Percentiles rank a stretch among this genome's conserved stretches.
Evolutionary conservation across 2,329 filamentous ascomycete species (phyloP).

Genomic region (Grosmannia serpens): DNA sequence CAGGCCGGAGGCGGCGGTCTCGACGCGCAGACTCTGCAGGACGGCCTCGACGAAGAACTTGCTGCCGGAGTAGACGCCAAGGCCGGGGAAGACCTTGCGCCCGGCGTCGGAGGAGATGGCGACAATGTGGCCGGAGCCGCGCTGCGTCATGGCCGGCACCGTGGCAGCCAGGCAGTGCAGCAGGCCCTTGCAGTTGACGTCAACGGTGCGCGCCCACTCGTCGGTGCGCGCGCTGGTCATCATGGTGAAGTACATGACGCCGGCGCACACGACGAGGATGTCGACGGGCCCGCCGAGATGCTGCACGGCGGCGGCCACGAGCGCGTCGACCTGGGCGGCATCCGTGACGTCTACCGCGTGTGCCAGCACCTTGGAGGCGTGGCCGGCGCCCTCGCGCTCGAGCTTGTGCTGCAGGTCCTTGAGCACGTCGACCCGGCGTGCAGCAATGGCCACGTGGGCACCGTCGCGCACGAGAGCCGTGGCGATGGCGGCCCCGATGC

Average conservation of each 20-base stretch:
- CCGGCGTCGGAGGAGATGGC: constrained; percentile 75
- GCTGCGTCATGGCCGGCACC: constrained; percentile 59
- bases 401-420: constrained; percentile 55
- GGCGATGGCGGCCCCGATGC: constrained; percentile 67
- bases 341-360: constrained; percentile 64
- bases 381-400: constrained; percentile 16
- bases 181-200: constrained; percentile 78
- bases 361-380: constrained; percentile 52
- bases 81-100: constrained; percentile 68
- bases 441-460: constrained; percentile 59
- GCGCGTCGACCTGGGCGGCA: constrained; percentile 51
- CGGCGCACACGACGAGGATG: constrained; percentile 68
- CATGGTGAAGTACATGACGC: constrained; percentile 84
- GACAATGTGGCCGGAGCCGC: constrained; percentile 60
- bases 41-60: constrained; percentile 82
- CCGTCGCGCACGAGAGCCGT: constrained; percentile 58
- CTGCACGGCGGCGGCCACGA: constrained; percentile 46
- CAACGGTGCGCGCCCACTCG: constrained; percentile 72
- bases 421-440: constrained; percentile 57
- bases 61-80: constrained; percentile 71
- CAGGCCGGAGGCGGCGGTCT: constrained; percentile 63
- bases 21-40: constrained; percentile 61
- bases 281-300: constrained; percentile 58
- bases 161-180: constrained; percentile 59
- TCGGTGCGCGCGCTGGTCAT: constrained; percentile 65